phyloP scores from a whole-genome alignment of 306 rosid genomes.

The Astragalus glycyphyllos region DNA sequence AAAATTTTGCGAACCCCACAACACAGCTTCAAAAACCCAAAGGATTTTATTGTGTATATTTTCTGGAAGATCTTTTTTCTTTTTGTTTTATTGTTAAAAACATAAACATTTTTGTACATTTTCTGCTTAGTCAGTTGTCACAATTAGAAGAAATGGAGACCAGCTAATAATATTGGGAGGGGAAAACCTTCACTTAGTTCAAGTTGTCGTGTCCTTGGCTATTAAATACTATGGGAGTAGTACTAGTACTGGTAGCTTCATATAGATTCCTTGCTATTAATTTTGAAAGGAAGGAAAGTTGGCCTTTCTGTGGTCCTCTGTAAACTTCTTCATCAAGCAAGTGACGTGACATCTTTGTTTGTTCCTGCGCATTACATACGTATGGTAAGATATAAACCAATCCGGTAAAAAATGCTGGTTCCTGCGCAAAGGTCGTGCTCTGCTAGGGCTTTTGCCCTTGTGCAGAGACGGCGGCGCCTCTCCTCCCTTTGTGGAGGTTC shows the following conservation, averaged over 20 bases:
- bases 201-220: slow-evolving; percentile 9
- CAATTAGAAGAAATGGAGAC: neutral
- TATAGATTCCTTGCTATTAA: slow-evolving; percentile 5
- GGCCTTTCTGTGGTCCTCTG: neutral
- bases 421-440: too few species aligned
- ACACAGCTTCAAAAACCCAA: neutral
- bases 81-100: neutral
- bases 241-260: neutral
- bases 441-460: too few species aligned
- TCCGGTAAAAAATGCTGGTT: too few species aligned
- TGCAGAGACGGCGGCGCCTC: too few species aligned
- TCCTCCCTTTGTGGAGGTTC: too few species aligned
- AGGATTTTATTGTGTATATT: neutral
- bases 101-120: neutral
- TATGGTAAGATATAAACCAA: too few species aligned
- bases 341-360: slow-evolving; percentile 8
- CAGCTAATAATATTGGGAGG: neutral
- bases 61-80: neutral
- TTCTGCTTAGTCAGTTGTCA: neutral
- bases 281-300: slow-evolving; percentile 7
- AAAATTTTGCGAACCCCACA: neutral
- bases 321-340: slow-evolving; percentile 26
- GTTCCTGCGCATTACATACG: too few species aligned
- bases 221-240: slow-evolving; percentile 1
- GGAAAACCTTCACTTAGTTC: neutral